Conservation (phyloP, 108 stramenopile species). For the Pseudonitzschia delicatissima region DNA sequence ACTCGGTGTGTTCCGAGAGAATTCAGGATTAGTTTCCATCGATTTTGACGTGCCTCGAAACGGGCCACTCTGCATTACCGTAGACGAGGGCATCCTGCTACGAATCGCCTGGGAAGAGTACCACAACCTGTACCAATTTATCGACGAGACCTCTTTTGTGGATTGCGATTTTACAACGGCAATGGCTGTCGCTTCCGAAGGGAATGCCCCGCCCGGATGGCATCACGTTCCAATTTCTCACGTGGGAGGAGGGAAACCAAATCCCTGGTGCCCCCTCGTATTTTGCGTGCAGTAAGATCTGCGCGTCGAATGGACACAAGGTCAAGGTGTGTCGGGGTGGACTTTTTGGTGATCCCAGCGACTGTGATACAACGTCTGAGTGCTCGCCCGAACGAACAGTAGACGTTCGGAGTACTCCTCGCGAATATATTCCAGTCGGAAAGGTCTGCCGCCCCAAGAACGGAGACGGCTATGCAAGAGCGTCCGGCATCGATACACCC, state of each 20-base stretch:
- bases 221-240: too few species aligned
- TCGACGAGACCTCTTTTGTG: neutral
- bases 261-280: neutral
- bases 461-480: neutral
- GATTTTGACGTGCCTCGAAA: neutral
- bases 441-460: neutral
- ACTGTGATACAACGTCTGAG: neutral
- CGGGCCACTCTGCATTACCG: neutral
- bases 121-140: neutral
- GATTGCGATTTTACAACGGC: neutral
- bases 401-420: neutral
- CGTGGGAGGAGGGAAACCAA: neutral
- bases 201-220: too few species aligned
- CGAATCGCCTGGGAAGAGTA: neutral
- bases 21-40: neutral
- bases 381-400: neutral
- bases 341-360: neutral
- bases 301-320: neutral
- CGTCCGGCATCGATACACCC: neutral
- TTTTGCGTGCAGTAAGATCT: neutral
- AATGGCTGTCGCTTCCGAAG: neutral
- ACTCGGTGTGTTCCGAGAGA: too few species aligned
- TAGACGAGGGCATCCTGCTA: neutral
- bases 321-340: neutral
- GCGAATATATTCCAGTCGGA: neutral